Percentiles rank a stretch among this genome's conserved stretches.
These are phyloP conservation scores for Diatrype stigma DNA, from an alignment of 2,329 filamentous ascomycete genomes.

Conservation along the genomic window DNA sequence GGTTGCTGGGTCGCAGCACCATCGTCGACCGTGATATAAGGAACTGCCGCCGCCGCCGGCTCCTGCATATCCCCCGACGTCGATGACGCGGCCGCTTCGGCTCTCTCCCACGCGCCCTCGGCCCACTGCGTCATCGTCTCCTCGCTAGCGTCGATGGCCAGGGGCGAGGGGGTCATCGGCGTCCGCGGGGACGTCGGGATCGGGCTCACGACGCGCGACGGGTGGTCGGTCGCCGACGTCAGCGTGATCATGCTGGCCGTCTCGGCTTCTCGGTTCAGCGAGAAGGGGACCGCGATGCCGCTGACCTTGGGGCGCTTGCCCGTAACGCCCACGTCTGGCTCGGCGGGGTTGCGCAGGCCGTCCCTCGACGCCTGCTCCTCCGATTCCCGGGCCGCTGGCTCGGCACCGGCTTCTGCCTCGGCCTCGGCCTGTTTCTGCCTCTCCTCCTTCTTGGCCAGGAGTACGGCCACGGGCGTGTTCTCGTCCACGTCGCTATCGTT, in stretches of 20 bases:
- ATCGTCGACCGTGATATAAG: constrained; percentile 7
- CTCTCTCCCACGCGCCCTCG: too few species aligned
- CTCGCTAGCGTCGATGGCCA: too few species aligned
- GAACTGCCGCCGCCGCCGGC: constrained; percentile 7
- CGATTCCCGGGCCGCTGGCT: neutral
- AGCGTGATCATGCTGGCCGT: constrained; percentile 70
- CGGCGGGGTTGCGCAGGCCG: constrained; percentile 34
- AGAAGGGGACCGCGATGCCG: constrained; percentile 71
- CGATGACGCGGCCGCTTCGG: too few species aligned
- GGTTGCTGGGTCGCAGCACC: neutral
- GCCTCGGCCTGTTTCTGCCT: constrained; percentile 29
- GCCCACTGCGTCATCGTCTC: too few species aligned
- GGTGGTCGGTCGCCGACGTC: constrained; percentile 36
- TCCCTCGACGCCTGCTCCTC: neutral
- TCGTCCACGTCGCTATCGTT: constrained; percentile 26
- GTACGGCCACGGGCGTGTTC: constrained; percentile 38
- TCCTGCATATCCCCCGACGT: neutral
- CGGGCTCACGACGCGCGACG: constrained; percentile 27
- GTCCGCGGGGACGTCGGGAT: constrained; percentile 29
- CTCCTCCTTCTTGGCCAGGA: constrained; percentile 38
- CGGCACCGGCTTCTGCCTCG: constrained; percentile 14
- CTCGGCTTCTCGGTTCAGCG: constrained; percentile 57
- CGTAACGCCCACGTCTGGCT: constrained; percentile 46
- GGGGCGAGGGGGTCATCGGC: too few species aligned
- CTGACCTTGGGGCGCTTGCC: constrained; percentile 64